A percentile compares a stretch with the other conserved stretches of the same genome.
Conservation (phyloP, 345 rosid species). For the Draba incana region DNA sequence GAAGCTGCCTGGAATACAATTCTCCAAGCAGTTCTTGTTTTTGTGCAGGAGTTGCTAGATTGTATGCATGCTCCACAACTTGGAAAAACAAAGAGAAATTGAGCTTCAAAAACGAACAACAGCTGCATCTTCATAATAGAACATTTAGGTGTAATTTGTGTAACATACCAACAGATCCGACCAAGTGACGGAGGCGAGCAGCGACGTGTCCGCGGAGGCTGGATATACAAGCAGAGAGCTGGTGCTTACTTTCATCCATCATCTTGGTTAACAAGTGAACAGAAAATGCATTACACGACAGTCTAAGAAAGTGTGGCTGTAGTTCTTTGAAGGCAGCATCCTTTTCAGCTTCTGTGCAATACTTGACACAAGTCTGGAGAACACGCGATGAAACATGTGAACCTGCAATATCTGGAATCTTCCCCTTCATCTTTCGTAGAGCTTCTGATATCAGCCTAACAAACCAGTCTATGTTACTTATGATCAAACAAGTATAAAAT, state of each 20-base stretch:
- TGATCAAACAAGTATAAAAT: not conserved
- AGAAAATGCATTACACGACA: slow-evolving; percentile 66
- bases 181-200: slow-evolving; percentile 80
- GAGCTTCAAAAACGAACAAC: slow-evolving; percentile 18
- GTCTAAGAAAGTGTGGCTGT: slow-evolving; percentile 72
- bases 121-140: not conserved
- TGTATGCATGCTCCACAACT: slow-evolving; percentile 90
- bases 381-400: slow-evolving; percentile 92
- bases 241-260: slow-evolving; percentile 51
- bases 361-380: slow-evolving; percentile 89
- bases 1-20: slow-evolving; percentile 88
- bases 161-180: slow-evolving; percentile 87
- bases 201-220: slow-evolving; percentile 81
- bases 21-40: slow-evolving; percentile 91
- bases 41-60: slow-evolving; percentile 72
- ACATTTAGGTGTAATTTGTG: not conserved
- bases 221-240: slow-evolving; percentile 65
- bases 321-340: slow-evolving; percentile 75
- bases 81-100: slow-evolving; percentile 28
- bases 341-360: slow-evolving; percentile 74
- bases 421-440: slow-evolving; percentile 80
- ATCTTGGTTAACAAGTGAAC: slow-evolving; percentile 80
- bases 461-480: too few relatives aligned
- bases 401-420: slow-evolving; percentile 83
- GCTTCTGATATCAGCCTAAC: slow-evolving; percentile 76